phyloP scores from a whole-genome alignment of 2,329 filamentous ascomycete genomes.

The Paraconiothyrium brasiliense region DNA sequence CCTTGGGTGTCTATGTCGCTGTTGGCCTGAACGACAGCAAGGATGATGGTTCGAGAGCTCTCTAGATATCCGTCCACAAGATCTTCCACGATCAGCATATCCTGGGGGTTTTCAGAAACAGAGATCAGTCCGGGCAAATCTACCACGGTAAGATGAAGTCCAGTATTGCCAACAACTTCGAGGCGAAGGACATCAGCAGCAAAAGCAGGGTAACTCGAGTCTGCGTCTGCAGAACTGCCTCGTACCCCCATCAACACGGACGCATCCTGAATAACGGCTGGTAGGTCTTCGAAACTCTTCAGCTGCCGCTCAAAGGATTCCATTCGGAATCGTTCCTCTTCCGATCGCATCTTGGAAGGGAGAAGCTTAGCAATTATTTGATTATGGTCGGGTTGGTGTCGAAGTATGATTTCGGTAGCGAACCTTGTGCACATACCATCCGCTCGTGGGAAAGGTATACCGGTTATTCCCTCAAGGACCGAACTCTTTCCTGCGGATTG shows the following conservation, averaged over 20 bases:
- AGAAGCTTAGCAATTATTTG: no score
- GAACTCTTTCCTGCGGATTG: background rate
- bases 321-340: no score
- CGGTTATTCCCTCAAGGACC: background rate
- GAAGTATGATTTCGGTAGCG: background rate
- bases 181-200: background rate
- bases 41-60: background rate
- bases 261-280: no score
- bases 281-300: background rate
- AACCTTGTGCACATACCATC: background rate
- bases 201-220: background rate
- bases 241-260: no score
- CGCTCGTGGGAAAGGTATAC: background rate
- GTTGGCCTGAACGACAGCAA: background rate
- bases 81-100: background rate
- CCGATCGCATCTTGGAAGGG: no score
- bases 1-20: background rate
- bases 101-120: background rate
- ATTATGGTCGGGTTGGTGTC: background rate
- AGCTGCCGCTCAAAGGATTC: background rate
- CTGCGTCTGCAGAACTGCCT: background rate
- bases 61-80: background rate
- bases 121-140: background rate
- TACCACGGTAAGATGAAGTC: background rate
- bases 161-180: background rate